phyloP scores from a whole-genome alignment of 352 stramenopile species.

The Globisporangium takayamanum region DNA sequence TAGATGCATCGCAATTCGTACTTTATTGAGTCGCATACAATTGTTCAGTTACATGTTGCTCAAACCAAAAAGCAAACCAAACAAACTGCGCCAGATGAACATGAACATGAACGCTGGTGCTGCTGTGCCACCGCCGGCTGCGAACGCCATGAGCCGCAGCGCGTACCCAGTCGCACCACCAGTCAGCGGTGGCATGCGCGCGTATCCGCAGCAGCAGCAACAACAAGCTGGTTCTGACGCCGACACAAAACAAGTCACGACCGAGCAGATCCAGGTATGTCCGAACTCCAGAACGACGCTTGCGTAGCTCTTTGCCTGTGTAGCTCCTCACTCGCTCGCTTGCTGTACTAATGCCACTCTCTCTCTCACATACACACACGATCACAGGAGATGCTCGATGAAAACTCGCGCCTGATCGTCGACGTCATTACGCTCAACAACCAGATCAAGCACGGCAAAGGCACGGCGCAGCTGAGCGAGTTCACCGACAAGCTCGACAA shows the following conservation, averaged over 20 bases:
- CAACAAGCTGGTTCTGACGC: conserved; percentile 12
- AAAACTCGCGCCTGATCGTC: conserved; percentile 83
- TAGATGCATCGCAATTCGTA: background rate
- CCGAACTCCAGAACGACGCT: too few relatives aligned
- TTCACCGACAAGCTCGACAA: conserved; percentile 85
- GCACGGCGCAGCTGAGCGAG: conserved; percentile 61
- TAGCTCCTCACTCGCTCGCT: background rate
- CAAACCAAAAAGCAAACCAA: background rate
- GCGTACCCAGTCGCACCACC: conserved; percentile 2
- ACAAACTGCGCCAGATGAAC: background rate
- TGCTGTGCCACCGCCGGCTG: background rate
- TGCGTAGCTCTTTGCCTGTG: background rate
- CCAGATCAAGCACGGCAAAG: conserved; percentile 82
- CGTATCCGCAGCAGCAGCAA: conserved; percentile 20
- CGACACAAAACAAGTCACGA: conserved; percentile 63
- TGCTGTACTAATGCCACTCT: background rate
- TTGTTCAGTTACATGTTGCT: too few relatives aligned
- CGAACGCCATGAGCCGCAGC: conserved; percentile 19
- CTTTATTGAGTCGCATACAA: background rate
- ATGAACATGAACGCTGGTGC: conserved; percentile 7
- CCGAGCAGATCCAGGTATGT: conserved; percentile 84
- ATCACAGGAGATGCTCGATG: conserved; percentile 72
- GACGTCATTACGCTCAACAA: conserved; percentile 88
- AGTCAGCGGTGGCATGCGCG: conserved; percentile 6
- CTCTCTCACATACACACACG: background rate